Conservation (phyloP, 176 grass and related monocot genomes). For the Musa itinerans region DNA sequence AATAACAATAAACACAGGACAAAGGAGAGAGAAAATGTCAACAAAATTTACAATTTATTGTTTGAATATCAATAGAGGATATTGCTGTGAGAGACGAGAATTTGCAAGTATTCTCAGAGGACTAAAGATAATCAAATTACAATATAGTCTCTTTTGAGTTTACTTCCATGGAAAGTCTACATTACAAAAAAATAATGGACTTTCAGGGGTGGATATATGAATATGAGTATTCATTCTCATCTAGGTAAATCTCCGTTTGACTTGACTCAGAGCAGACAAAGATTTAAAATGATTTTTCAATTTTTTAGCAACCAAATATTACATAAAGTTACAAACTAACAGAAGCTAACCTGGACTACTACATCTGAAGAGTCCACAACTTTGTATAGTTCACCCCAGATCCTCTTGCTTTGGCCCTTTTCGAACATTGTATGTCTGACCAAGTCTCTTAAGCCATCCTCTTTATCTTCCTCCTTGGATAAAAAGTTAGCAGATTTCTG, state of each 20-base stretch:
- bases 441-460: constrained; percentile 88
- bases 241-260: background rate
- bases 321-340: background rate
- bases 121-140: background rate
- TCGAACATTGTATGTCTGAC: constrained; percentile 98
- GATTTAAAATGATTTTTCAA: background rate
- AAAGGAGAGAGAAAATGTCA: background rate
- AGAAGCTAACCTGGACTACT: constrained; percentile 56
- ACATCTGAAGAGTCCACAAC: constrained; percentile 95
- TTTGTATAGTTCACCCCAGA: constrained; percentile 99
- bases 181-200: too few species aligned
- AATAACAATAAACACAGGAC: background rate
- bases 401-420: constrained; percentile 92
- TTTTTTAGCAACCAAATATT: background rate
- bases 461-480: constrained; percentile 50
- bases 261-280: background rate
- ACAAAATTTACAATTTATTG: background rate
- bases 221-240: background rate
- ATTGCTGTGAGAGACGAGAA: background rate
- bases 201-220: background rate
- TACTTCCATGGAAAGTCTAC: background rate
- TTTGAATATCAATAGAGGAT: too few species aligned
- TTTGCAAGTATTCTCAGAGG: background rate
- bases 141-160: background rate
- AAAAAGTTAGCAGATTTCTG: constrained; percentile 52